Evolutionary conservation across 2,329 filamentous ascomycete species (phyloP).

Genomic region (Mollisiaceae sp.): DNA sequence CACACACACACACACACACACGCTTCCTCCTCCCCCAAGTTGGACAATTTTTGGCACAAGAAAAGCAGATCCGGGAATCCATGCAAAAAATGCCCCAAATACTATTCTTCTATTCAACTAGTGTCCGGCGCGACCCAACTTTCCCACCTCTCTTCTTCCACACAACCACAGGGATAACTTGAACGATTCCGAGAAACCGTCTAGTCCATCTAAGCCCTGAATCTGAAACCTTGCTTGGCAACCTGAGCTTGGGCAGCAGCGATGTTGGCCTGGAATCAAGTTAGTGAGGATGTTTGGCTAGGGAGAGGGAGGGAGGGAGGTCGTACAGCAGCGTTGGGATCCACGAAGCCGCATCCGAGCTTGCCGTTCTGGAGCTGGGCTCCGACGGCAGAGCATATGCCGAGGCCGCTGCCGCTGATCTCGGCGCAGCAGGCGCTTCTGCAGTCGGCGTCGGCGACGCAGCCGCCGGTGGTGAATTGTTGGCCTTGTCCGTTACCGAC

Average conservation of each 20-base stretch:
- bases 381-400: conserved; percentile 43
- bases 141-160: too few relatives aligned
- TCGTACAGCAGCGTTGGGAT: conserved; percentile 40
- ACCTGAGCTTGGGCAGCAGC: conserved; percentile 42
- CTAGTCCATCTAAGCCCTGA: conserved; percentile 14
- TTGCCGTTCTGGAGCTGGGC: conserved; percentile 45
- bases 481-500: conserved; percentile 42
- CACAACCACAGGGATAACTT: neutral
- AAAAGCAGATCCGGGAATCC: too few relatives aligned
- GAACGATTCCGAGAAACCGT: neutral
- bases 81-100: too few relatives aligned
- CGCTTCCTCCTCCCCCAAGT: too few relatives aligned
- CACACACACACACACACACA: too few relatives aligned
- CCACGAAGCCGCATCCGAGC: conserved; percentile 44
- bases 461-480: conserved; percentile 45
- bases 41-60: too few relatives aligned
- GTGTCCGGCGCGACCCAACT: too few relatives aligned
- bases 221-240: conserved; percentile 43
- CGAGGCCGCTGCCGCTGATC: conserved; percentile 36
- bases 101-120: too few relatives aligned
- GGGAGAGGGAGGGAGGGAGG: neutral
- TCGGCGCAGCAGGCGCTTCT: conserved; percentile 41
- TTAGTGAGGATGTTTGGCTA: conserved; percentile 9
- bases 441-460: conserved; percentile 43
- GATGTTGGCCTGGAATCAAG: conserved; percentile 33